Base-by-base conservation (phyloP, 2,329 filamentous ascomycete genomes). In the Penicillium sp. region DNA sequence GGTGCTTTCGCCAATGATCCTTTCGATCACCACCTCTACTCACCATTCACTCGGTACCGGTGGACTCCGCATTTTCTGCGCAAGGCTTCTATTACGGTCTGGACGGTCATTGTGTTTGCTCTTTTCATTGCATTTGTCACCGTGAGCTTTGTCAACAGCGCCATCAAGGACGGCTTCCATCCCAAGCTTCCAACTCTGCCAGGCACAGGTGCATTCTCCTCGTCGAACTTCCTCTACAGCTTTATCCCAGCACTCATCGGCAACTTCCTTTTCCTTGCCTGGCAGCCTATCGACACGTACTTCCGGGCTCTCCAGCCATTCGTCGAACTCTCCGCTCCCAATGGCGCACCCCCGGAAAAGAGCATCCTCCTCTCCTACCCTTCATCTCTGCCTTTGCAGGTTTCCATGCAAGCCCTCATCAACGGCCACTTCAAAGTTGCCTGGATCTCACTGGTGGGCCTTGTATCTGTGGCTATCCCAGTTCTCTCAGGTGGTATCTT, bases 151-250 rank as follows among this genome's bases (percentile, higher is more conserved):
- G 70, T 89, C 43, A 79, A 82, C 26, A 69, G 73, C 6, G 74
- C 76, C 8, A 72, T 94, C 18, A 66, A 75, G 25, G 60, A 71
- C 6, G 89, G 88, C 6, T 95, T 94, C 60, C 61, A 73, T 5
- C 87, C 89, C 2, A 68, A 73, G 5, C 68, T 95, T 1, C 67
- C 72, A 7, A 79, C 82, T 0, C 68, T 71, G 2, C 78, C 85
- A 1, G 68, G 74, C 3, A 54, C 65, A 0, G 70, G 69, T 16
- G 85, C 83, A 12, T 95, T 93, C 63, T 93, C 86, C 1, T 72
- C 85, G 0, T 85, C 87, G 33, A 87, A 95, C 63, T 95, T 95
- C 65, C 67, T 95, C 34, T 95, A 88, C 67, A 78, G 74, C 47
- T 81, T 82, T 48, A 57, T 82, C 13, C 79, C 79, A 0, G 66